These are phyloP conservation scores for Endoconidiophora polonica DNA, from an alignment of 2,329 filamentous ascomycete genomes.

Conservation along the genomic window DNA sequence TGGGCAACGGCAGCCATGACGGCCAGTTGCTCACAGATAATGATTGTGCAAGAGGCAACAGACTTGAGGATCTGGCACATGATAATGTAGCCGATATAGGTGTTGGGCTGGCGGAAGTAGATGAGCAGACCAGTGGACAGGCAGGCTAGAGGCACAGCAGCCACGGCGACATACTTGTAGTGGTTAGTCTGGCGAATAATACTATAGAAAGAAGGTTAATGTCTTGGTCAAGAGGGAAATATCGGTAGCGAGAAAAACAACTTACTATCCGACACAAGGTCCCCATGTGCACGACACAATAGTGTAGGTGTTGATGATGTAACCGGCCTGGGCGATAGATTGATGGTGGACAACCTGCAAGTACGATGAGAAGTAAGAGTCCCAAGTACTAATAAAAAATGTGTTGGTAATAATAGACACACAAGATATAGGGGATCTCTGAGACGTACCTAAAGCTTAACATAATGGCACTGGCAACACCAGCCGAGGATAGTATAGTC, in stretches of 20 bases:
- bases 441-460: slow-evolving; percentile 24
- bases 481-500: slow-evolving; percentile 18
- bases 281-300: slow-evolving; percentile 22
- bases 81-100: slow-evolving; percentile 35
- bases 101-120: slow-evolving; percentile 33
- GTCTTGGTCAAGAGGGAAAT: background rate
- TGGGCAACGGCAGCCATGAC: slow-evolving; percentile 44
- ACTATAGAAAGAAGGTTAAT: background rate
- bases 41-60: slow-evolving; percentile 40
- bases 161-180: slow-evolving; percentile 23
- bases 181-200: slow-evolving; percentile 19
- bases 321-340: slow-evolving; percentile 21
- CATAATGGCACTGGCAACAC: slow-evolving; percentile 3
- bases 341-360: slow-evolving; percentile 24
- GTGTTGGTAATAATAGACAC: slow-evolving; percentile 8
- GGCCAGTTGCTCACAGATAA: slow-evolving; percentile 43
- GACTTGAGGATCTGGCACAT: slow-evolving; percentile 48
- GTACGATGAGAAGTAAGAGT: slow-evolving; percentile 25
- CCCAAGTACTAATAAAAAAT: slow-evolving; percentile 19
- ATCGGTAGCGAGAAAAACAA: background rate
- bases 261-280: slow-evolving; percentile 18
- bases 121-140: slow-evolving; percentile 42
- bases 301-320: slow-evolving; percentile 25
- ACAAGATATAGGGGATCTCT: slow-evolving; percentile 22
- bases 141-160: slow-evolving; percentile 36